Base-by-base conservation (phyloP, 805 yeast species). In the Candida caryicola region DNA sequence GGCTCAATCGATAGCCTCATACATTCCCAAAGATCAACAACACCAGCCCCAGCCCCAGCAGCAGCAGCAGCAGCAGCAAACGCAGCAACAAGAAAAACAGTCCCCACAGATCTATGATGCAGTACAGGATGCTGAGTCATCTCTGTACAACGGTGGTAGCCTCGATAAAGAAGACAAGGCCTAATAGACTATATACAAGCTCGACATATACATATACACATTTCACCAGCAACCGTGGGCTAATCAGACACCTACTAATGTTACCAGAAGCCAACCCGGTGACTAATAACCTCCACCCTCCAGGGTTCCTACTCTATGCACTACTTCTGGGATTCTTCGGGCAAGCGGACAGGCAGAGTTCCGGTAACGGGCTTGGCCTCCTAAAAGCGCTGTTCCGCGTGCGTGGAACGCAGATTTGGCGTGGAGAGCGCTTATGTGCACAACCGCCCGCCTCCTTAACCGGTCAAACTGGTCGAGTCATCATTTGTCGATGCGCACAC, bases 101-200 rank as follows among this genome's bases (percentile, higher is more conserved):
- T 15, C 25, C 14, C 15, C 23, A 12, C 38, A 35, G n/a, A 35
- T 35, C 16, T 35, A 28, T 26, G 12, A 35, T 4, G 38, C 38
- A 3, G 38, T 35, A 7, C 32, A 16, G 12, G 38, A 35, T 15
- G 36, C 29, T 13, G 33, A 35, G 29, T 29, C 38, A 9, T 35
- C 38, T 9, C 12, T 23, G 27, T 31, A 29, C 9, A 27, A 34
- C 27, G 17, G 23, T 5, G 38, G 38, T 9, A 35, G 38, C 13
- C 23, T 15, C 13, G 33, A 35, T 8, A 35, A 35, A 15, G 16
- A 29, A 12, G 29, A 29, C 12, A 33, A 33, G 31, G 17, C 15
- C 4, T 17, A 33, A 17, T 33, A 33, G 35, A 23, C 10, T 21
- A 21, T n/a, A n/a, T n/a, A n/a, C n/a, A n/a, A n/a, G n/a, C n/a